Percentiles rank a stretch among this genome's conserved stretches.
phyloP scores from a whole-genome alignment of 495 filamentous ascomycete genomes.

The Neurospora sp. region DNA sequence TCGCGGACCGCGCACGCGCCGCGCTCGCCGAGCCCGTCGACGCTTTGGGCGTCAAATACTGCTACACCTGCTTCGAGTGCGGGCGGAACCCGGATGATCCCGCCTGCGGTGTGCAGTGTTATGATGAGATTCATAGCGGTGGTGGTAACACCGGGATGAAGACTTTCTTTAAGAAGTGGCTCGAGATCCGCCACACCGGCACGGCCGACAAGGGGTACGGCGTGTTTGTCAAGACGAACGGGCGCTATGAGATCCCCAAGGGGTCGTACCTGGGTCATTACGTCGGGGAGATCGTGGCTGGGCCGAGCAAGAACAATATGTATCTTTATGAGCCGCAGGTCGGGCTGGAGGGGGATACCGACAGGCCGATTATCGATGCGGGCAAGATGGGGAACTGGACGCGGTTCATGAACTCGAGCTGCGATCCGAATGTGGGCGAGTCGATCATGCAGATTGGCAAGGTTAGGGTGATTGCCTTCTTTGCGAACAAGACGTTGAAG shows the following conservation, averaged over 20 bases:
- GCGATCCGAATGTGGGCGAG: conserved; percentile 8
- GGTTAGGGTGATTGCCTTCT: conserved; percentile 7
- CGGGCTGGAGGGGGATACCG: not conserved
- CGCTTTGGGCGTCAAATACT: not conserved
- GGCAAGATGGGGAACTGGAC: conserved; percentile 16
- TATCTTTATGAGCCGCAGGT: not conserved
- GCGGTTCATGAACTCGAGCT: conserved; percentile 17
- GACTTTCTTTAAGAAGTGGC: not conserved
- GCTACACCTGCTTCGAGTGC: conserved; percentile 2
- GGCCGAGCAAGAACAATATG: not conserved
- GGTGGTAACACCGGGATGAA: not conserved
- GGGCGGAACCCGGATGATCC: not conserved
- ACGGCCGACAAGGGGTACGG: not conserved
- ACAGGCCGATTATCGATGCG: conserved; percentile 3
- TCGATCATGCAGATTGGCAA: conserved; percentile 1
- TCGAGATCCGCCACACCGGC: conserved; percentile 1
- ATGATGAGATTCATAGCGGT: not conserved
- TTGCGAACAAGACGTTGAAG: not conserved
- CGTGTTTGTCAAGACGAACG: not conserved
- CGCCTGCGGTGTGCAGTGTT: not conserved
- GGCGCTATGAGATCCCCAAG: not conserved
- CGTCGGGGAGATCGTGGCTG: conserved; percentile 2
- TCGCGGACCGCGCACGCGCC: no score
- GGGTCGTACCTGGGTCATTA: conserved; percentile 2
- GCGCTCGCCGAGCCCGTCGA: not conserved